A percentile compares a stretch with the other conserved stretches of the same genome.
These are phyloP conservation scores for Naganishia vishniacii DNA, from an alignment of 768 basidiomycete genomes.

Conservation along the genomic window DNA sequence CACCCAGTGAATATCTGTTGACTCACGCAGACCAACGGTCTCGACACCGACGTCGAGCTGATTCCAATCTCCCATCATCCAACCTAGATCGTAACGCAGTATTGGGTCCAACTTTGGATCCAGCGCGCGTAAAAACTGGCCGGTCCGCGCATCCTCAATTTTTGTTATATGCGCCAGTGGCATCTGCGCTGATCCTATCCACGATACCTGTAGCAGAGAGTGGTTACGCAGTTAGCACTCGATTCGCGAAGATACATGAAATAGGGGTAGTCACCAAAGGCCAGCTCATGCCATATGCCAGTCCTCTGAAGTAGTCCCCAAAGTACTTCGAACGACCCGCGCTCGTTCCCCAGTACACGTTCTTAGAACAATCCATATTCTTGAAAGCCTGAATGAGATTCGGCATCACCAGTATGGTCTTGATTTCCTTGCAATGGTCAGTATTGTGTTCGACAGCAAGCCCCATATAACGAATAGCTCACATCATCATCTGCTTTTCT, in stretches of 20 bases:
- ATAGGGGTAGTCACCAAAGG: slow-evolving; percentile 40
- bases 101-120: slow-evolving; percentile 48
- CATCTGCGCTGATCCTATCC: slow-evolving; percentile 49
- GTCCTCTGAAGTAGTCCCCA: slow-evolving; percentile 47
- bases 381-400: slow-evolving; percentile 47
- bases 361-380: slow-evolving; percentile 45
- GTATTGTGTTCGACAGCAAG: not conserved
- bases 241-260: not conserved
- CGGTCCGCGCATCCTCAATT: slow-evolving; percentile 52
- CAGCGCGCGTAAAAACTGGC: slow-evolving; percentile 49
- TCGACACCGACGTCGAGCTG: slow-evolving; percentile 44
- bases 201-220: slow-evolving; percentile 39
- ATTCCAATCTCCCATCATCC: slow-evolving; percentile 50
- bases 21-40: slow-evolving; percentile 49
- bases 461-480: slow-evolving; percentile 14
- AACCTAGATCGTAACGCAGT: slow-evolving; percentile 46
- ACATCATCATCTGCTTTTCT: slow-evolving; percentile 51
- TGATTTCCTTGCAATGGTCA: not conserved
- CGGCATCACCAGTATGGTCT: slow-evolving; percentile 50
- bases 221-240: not conserved
- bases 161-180: slow-evolving; percentile 45
- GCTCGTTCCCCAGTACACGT: slow-evolving; percentile 50
- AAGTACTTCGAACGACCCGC: slow-evolving; percentile 47
- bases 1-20: not conserved
- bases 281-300: slow-evolving; percentile 50